phyloP scores from a whole-genome alignment of 2,329 filamentous ascomycete genomes.

The Aspergillus eucalypticola region DNA sequence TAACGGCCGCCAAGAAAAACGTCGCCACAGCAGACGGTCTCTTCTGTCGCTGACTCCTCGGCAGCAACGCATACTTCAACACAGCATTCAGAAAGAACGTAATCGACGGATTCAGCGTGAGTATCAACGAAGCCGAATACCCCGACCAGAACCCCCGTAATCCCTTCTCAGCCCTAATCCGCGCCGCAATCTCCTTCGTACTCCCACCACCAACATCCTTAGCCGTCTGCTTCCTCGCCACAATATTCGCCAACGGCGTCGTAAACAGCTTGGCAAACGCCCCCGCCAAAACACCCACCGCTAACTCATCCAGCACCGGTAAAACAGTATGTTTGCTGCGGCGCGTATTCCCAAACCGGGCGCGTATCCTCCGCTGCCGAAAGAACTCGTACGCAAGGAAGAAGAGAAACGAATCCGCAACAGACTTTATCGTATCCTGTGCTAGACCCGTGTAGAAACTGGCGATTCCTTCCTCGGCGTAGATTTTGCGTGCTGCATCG shows the following conservation, averaged over 20 bases:
- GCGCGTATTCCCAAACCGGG: constrained; percentile 27
- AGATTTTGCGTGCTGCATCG: constrained; percentile 72
- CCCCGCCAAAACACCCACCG: constrained; percentile 69
- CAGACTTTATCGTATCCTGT: constrained; percentile 66
- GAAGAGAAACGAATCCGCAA: constrained; percentile 79
- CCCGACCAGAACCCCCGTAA: constrained; percentile 81
- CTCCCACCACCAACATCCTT: constrained; percentile 23
- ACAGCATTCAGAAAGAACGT: constrained; percentile 81
- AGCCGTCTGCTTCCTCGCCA: constrained; percentile 77
- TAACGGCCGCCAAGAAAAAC: constrained; percentile 70
- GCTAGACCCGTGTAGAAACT: constrained; percentile 70
- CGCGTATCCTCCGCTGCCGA: constrained; percentile 47
- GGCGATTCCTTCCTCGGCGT: constrained; percentile 67
- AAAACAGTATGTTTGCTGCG: constrained; percentile 45
- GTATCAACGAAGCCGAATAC: constrained; percentile 75
- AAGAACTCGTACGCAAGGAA: constrained; percentile 75
- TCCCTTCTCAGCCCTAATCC: constrained; percentile 70
- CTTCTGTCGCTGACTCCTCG: constrained; percentile 52
- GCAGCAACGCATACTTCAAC: constrained; percentile 62
- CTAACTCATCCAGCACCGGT: constrained; percentile 69
- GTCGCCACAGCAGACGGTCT: constrained; percentile 57
- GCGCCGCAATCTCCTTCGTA: constrained; percentile 60
- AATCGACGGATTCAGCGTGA: constrained; percentile 82
- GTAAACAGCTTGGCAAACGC: constrained; percentile 74
- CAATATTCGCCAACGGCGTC: constrained; percentile 78